Percentiles rank a stretch among this genome's conserved stretches.
Evolutionary conservation across 1,284 basidiomycete genomes (phyloP).

Genomic region (Chiua sp.): DNA sequence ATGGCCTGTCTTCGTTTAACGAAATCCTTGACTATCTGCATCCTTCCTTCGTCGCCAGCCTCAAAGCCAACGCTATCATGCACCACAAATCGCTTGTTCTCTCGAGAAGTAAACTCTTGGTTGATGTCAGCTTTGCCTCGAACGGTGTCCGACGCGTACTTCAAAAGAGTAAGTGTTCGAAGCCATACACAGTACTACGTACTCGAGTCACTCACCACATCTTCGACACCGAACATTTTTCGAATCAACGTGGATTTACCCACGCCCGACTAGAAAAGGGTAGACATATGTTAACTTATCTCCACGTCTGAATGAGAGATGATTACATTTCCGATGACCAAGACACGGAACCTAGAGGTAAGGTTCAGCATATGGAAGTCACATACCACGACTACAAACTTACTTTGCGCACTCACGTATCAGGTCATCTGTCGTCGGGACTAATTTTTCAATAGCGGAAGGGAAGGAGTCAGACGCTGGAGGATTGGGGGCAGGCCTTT

Average conservation of each 20-base stretch:
- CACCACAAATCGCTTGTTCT: conserved; percentile 17
- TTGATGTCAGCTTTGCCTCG: conserved; percentile 16
- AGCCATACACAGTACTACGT: not conserved
- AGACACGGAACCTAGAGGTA: conserved; percentile 16
- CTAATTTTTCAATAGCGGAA: too few species aligned
- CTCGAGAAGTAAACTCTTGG: conserved; percentile 8
- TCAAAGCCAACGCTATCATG: conserved; percentile 28
- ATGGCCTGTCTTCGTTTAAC: not conserved
- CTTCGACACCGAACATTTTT: conserved; percentile 15
- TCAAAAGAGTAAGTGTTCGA: not conserved
- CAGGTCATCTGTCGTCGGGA: too few species aligned
- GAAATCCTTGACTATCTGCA: not conserved
- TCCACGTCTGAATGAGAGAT: not conserved
- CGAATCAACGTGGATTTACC: conserved; percentile 19
- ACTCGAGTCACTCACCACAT: conserved; percentile 12
- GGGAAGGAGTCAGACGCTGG: too few species aligned
- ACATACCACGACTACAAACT: too few species aligned
- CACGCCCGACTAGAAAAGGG: conserved; percentile 16
- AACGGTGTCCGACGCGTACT: conserved; percentile 5
- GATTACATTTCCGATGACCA: conserved; percentile 23
- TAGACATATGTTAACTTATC: not conserved
- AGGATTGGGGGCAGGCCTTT: too few species aligned
- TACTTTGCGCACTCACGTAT: too few species aligned
- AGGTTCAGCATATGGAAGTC: not conserved
- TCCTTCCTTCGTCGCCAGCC: conserved; percentile 12